phyloP scores from a whole-genome alignment of 2,329 filamentous ascomycete species.

The Coniochaeta sp. region DNA sequence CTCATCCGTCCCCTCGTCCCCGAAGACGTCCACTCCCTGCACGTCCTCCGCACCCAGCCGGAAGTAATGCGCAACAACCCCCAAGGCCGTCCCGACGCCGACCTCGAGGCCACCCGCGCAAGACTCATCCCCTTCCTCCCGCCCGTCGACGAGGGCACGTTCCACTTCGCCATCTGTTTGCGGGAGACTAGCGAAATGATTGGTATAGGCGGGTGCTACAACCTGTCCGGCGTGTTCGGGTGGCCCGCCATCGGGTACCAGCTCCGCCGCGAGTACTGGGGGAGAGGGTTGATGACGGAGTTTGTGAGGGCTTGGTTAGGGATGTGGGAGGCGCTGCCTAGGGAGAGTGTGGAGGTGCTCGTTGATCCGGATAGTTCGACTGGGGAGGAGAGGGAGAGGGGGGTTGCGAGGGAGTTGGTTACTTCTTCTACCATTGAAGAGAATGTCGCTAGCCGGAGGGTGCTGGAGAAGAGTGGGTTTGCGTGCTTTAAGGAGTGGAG shows the following conservation, averaged over 20 bases:
- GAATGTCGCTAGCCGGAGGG: conserved; percentile 47
- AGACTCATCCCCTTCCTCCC: conserved; percentile 35
- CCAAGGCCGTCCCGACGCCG: conserved; percentile 32
- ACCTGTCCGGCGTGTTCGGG: conserved; percentile 27
- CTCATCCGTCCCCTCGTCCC: conserved; percentile 43
- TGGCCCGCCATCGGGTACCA: conserved; percentile 57
- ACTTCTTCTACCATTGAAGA: conserved; percentile 37
- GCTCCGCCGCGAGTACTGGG: conserved; percentile 46
- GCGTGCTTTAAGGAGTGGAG: conserved; percentile 28
- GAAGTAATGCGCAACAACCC: conserved; percentile 57
- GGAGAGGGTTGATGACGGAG: conserved; percentile 50
- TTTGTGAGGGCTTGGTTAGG: conserved; percentile 39
- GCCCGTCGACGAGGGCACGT: conserved; percentile 42
- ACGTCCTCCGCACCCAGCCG: conserved; percentile 46
- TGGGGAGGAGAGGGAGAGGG: conserved; percentile 13
- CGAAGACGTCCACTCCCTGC: conserved; percentile 44
- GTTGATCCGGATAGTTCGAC: conserved; percentile 32
- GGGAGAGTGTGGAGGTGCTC: conserved; percentile 33
- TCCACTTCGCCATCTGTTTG: conserved; percentile 48
- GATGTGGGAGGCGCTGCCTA: conserved; percentile 41
- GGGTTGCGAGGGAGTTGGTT: conserved; percentile 35
- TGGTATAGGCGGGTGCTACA: conserved; percentile 39
- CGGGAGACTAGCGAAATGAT: conserved; percentile 40
- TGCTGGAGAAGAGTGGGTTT: conserved; percentile 52
- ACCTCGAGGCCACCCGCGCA: conserved; percentile 33